Evolutionary conservation across 306 rosid genomes (phyloP).

Genomic region (Ceratonia siliqua): DNA sequence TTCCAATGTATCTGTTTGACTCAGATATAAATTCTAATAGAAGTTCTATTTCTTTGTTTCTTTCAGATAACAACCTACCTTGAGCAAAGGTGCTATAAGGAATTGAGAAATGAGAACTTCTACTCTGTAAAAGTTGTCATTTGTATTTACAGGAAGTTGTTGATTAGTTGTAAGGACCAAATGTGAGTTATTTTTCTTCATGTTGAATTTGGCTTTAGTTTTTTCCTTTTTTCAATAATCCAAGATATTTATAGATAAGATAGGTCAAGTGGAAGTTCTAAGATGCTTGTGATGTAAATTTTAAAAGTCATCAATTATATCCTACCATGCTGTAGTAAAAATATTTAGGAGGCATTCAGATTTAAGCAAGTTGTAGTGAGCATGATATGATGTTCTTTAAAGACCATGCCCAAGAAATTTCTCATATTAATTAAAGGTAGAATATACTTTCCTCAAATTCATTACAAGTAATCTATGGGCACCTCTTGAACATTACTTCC

Average conservation of each 20-base stretch:
- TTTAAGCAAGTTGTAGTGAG: too few relatives aligned
- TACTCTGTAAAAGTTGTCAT: slow-evolving; percentile 74
- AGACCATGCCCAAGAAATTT: too few relatives aligned
- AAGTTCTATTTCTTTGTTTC: slow-evolving; percentile 29
- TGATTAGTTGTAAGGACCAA: slow-evolving; percentile 77
- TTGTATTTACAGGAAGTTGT: slow-evolving; percentile 72
- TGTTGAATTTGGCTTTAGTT: neutral
- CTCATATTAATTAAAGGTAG: too few relatives aligned
- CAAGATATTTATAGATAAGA: neutral
- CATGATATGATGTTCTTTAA: too few relatives aligned
- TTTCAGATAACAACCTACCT: slow-evolving; percentile 77
- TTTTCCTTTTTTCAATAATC: neutral
- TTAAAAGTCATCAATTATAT: neutral
- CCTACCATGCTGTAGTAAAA: neutral
- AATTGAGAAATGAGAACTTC: slow-evolving; percentile 76
- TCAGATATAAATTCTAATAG: neutral
- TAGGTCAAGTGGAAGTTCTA: neutral
- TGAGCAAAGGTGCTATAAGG: slow-evolving; percentile 84
- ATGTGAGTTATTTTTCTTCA: slow-evolving; percentile 61
- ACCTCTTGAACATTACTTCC: too few relatives aligned
- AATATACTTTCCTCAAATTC: too few relatives aligned
- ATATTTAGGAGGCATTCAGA: neutral
- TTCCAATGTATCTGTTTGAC: slow-evolving; percentile 12
- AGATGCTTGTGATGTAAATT: slow-evolving; percentile 2
- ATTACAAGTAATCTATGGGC: too few relatives aligned